Evolutionary conservation across 495 filamentous ascomycete species (phyloP).

Genomic region (Cladorrhinum samala): DNA sequence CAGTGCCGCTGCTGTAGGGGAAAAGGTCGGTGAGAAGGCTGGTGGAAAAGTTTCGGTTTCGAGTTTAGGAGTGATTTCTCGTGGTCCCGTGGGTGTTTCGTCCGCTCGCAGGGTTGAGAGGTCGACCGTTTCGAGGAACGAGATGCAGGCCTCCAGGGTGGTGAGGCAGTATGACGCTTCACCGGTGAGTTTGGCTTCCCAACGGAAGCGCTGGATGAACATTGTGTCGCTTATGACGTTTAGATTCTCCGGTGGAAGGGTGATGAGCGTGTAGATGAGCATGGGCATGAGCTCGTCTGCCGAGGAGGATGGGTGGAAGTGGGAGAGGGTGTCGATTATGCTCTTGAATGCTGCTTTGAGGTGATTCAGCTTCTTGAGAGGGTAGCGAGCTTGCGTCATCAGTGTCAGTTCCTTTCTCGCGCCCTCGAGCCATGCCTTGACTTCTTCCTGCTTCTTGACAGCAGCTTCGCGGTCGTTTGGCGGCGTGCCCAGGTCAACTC

Average conservation of each 20-base stretch:
- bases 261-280: constrained; percentile 90
- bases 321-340: constrained; percentile 80
- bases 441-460: constrained; percentile 60
- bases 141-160: constrained; percentile 90
- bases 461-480: constrained; percentile 41
- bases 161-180: constrained; percentile 95
- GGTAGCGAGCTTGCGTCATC: constrained; percentile 84
- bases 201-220: constrained; percentile 91
- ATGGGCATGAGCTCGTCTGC: constrained; percentile 96
- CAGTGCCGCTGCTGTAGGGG: constrained; percentile 24
- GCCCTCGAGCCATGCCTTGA: constrained; percentile 62
- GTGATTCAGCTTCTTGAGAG: constrained; percentile 84
- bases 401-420: constrained; percentile 68
- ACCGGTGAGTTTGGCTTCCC: constrained; percentile 77
- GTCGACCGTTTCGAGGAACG: constrained; percentile 96
- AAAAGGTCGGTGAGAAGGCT: constrained; percentile 41
- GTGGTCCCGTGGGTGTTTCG: constrained; percentile 60
- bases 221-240: constrained; percentile 87
- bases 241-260: constrained; percentile 77
- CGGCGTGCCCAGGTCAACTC: constrained; percentile 61
- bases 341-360: constrained; percentile 85
- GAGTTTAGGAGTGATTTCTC: constrained; percentile 44
- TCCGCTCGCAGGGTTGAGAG: constrained; percentile 86
- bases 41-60: constrained; percentile 46
- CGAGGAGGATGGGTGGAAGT: constrained; percentile 80